Evolutionary conservation across 2,329 filamentous ascomycete species (phyloP), one percentile per base, ranked within the genome.

Genomic region (Colletotrichum lentis): DNA sequence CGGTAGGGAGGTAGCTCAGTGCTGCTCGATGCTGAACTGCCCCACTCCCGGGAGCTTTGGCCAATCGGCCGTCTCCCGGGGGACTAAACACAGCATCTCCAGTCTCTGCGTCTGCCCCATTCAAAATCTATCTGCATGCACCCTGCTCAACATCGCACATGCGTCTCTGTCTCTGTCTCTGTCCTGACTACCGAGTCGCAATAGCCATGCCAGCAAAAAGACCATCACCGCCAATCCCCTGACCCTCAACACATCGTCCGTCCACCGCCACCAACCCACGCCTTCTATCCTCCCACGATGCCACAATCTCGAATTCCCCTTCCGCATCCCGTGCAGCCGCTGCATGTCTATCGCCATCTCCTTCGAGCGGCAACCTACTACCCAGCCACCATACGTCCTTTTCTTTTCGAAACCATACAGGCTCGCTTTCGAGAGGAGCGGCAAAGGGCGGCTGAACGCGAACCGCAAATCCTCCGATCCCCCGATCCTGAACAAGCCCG

Each of bases 321-420:
- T 24, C 75, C 76, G 20, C 72, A 75, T 46, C 77, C 79, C 12
- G 70, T 62, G 11, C 73, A 71, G 1, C 70, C 79, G 4, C 72
- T 83, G 16, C 82, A 84, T 71, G 76, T 88, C 54, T 90, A 88
- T 75, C 83, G 88, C 64, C 82, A 86, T 66, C 78, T 90, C 24
- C 84, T 90, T 43, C 86, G 88, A 67, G 86, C 89, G 78, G 79
- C 82, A 46, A 83, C 85, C 35, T 90, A 90, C 73, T 83, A 90
- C 2, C 86, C 87, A 1, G 80, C 80, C 2, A 76, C 83, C 46
- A 85, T 84, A 67, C 82, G 82, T 46, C 75, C 77, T 2, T 82
- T 79, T 62, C 77, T 86, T 61, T 74, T 78, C 53, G 72, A 77
- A 7, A 78, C 78, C 41, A 83, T 89, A 78, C 58, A 67, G 72